Evolutionary conservation across 2,329 filamentous ascomycete species (phyloP), one percentile per base, ranked within the genome.

Genomic region (Elsinoe australis): DNA sequence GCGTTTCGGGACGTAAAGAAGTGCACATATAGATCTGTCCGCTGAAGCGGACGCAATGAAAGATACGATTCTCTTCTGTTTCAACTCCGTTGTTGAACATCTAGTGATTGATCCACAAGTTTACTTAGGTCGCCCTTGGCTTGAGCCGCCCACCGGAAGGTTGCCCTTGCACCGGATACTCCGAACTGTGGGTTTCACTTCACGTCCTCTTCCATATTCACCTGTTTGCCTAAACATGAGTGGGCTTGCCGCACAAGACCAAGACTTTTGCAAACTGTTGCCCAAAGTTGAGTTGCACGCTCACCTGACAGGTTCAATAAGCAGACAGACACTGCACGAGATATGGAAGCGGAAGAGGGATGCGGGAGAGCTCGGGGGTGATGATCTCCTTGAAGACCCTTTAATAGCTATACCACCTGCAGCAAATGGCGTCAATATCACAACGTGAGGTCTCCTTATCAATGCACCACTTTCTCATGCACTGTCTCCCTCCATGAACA

Each of bases 241-340:
- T 24, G 32, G 4, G 1, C 33, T 44, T 9, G 29, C 39, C 28
- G 15, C 10, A 44, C 24, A 10, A 32, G 50, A 55, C 49, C 36
- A 46, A 17, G 44, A 46, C 32, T 70, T 69, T 51, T 55, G 62
- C 33, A 55, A 51, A 53, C 49, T 57, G 1, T 58, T 71, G 39
- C 68, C 68, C n/a, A 71, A 71, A 55, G 61, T 67, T 41, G 68
- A 71, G 82, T 75, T 90, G 47, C 86, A 92, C 58, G 85, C 86
- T 53, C 85, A 92, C 64, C 73, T 92, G 35, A 85, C 80, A 32
- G 85, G 86, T 47, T 87, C 83, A 63, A 86, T 92, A 62, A 83
- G 78, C 59, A 78, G 82, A 24, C 68, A 78, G 57, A 82, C 78
- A 52, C 76, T 92, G 1, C 84, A 87, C 59, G 75, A 85, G 29